Percentiles rank a stretch among this genome's conserved stretches.
These are phyloP conservation scores for Thalassiosira livingstoniorum DNA, from an alignment of 352 stramenopile species.

Conservation along the genomic window DNA sequence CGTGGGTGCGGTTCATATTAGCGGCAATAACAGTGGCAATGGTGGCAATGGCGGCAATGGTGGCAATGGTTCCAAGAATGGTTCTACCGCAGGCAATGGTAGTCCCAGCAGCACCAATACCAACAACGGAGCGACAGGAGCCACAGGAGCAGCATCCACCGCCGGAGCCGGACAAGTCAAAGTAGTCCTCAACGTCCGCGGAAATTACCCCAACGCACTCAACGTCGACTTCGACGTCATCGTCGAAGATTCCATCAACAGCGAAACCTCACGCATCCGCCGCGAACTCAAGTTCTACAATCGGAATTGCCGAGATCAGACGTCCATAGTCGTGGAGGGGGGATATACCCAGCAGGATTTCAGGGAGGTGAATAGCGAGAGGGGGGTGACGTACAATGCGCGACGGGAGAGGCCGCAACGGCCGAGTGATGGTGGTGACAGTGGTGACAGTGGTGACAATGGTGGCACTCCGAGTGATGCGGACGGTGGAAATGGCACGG, in stretches of 20 bases:
- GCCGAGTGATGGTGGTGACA: background rate
- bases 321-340: constrained; percentile 1
- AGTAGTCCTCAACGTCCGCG: constrained; percentile 44
- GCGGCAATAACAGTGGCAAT: too few relatives aligned
- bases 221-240: constrained; percentile 52
- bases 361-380: constrained; percentile 13
- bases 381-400: constrained; percentile 3
- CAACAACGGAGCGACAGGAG: background rate
- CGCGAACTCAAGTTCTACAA: constrained; percentile 42
- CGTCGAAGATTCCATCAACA: constrained; percentile 50
- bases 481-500: too few relatives aligned
- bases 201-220: constrained; percentile 42
- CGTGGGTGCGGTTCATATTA: background rate
- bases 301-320: constrained; percentile 47
- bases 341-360: constrained; percentile 23
- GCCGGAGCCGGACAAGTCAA: too few relatives aligned
- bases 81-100: background rate
- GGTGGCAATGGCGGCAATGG: background rate
- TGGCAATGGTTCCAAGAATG: background rate
- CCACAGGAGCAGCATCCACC: constrained; percentile 24
- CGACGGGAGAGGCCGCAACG: background rate
- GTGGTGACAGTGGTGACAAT: background rate
- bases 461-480: too few relatives aligned
- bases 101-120: too few relatives aligned
- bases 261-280: constrained; percentile 36